Conservation (phyloP, 179 eudicot species). For the Pouteria campechiana region DNA sequence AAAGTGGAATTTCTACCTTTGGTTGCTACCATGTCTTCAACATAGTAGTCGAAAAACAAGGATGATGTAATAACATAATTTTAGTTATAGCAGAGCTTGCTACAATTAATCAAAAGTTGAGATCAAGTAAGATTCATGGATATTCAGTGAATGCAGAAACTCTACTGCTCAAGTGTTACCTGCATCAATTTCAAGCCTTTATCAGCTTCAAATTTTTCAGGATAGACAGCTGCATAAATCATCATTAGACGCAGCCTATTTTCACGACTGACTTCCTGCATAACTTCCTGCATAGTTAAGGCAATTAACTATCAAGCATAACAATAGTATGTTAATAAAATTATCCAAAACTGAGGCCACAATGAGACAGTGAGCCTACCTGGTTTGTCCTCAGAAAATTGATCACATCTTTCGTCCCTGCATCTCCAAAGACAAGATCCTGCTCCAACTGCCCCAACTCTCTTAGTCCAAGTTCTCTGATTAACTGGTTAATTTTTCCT, state of each 20-base stretch:
- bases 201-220: conserved; percentile 80
- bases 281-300: too few species aligned
- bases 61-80: too few species aligned
- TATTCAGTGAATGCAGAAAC: too few species aligned
- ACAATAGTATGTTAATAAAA: too few species aligned
- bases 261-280: conserved; percentile 76
- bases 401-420: conserved; percentile 83
- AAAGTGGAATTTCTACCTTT: too few species aligned
- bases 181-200: conserved; percentile 68
- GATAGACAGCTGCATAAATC: conserved; percentile 88
- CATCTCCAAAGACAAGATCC: conserved; percentile 96
- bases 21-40: too few species aligned
- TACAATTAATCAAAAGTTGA: not conserved
- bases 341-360: too few species aligned
- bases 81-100: too few species aligned
- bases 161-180: too few species aligned
- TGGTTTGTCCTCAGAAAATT: conserved; percentile 56
- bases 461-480: conserved; percentile 72
- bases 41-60: too few species aligned
- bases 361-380: too few species aligned
- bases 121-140: conserved; percentile 2
- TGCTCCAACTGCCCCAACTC: conserved; percentile 94
- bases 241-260: conserved; percentile 80
- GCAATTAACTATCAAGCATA: too few species aligned
- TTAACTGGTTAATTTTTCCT: conserved; percentile 66